Evolutionary conservation across 108 stramenopile species (phyloP), one percentile per base, ranked within the genome.

Genomic region (Nitzschia inconspicua): DNA sequence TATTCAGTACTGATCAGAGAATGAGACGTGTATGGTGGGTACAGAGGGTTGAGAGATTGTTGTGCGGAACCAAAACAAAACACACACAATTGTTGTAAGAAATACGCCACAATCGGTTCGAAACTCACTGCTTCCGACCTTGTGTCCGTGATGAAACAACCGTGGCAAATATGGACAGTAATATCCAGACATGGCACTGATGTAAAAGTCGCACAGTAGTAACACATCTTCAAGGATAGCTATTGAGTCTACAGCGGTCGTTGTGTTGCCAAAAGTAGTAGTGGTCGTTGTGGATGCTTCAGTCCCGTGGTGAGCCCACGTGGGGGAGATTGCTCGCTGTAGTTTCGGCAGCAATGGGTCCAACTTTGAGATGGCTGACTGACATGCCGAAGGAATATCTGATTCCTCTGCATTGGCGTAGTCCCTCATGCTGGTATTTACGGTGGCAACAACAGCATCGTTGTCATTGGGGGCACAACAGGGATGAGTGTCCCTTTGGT

Each of bases 201-300:
- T 48, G 41, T 91, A 91, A 50, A 91, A 82, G 37, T 80, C 75
- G 43, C 86, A 88, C 14, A 91, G 37, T 66, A 80, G 72, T 6
- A 42, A 28, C 8, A 82, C 62, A 64, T 89, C 83, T n/a, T 56
- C 18, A 23, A 10, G 0, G 7, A 19, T 41, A 24, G 16, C 36
- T 13, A 4, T 35, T 7, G 13, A 24, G 8, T 36, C 16, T 10
- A 0, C 28, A 27, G 29, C 50, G n/a, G n/a, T n/a, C n/a, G n/a
- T n/a, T n/a, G n/a, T n/a, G n/a, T n/a, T n/a, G 10, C 13, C 37
- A 39, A 16, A 22, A 16, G 47, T 16, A 23, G 47, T 0, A 11
- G 47, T 16, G n/a, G 20, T 16, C 47, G 22, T 23, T 47, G 20
- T 16, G n/a, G 47, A 18, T 18, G 47, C 10, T 1, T 11, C 10